A percentile compares a stretch with the other conserved stretches of the same genome.
Evolutionary conservation across 2,329 filamentous ascomycete genomes (phyloP).

Genomic region (Ophiosphaerella narmari): DNA sequence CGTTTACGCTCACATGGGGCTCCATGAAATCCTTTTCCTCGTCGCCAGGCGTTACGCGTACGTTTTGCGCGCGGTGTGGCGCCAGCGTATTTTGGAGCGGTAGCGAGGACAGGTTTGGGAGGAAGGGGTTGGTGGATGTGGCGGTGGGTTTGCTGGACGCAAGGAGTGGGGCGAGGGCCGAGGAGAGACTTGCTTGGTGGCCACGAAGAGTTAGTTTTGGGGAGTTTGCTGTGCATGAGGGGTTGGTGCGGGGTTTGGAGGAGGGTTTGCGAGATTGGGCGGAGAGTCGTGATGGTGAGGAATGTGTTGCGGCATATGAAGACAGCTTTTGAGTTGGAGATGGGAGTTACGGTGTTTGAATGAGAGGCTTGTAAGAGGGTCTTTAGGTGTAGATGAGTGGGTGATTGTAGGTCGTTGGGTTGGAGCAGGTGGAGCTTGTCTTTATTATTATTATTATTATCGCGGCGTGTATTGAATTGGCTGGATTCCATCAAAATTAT

Average conservation of each 20-base stretch:
- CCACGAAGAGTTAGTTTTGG: conserved; percentile 40
- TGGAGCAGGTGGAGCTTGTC: no score
- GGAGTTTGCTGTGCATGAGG: conserved; percentile 42
- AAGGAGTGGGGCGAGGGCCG: conserved; percentile 51
- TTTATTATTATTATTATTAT: no score
- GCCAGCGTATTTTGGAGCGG: conserved; percentile 53
- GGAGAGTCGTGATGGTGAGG: conserved; percentile 6
- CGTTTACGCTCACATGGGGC: conserved; percentile 37
- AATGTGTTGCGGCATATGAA: conserved; percentile 5
- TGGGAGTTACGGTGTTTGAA: no score
- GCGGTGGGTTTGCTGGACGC: conserved; percentile 53
- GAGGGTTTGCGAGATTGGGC: conserved; percentile 32
- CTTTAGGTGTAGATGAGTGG: no score
- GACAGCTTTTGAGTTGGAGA: no score
- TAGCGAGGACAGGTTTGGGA: conserved; percentile 35
- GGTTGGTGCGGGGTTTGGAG: conserved; percentile 45
- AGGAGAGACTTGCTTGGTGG: conserved; percentile 51
- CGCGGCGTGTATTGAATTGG: no score
- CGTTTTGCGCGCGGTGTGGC: conserved; percentile 55
- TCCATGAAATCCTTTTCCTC: conserved; percentile 51
- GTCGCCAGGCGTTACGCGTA: conserved; percentile 52
- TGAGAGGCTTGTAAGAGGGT: no score
- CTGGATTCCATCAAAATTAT: no score
- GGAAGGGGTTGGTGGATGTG: conserved; percentile 51
- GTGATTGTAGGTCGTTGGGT: no score